Evolutionary conservation across 2,329 filamentous ascomycete genomes (phyloP).

Genomic region (Hypoxylon sp.): DNA sequence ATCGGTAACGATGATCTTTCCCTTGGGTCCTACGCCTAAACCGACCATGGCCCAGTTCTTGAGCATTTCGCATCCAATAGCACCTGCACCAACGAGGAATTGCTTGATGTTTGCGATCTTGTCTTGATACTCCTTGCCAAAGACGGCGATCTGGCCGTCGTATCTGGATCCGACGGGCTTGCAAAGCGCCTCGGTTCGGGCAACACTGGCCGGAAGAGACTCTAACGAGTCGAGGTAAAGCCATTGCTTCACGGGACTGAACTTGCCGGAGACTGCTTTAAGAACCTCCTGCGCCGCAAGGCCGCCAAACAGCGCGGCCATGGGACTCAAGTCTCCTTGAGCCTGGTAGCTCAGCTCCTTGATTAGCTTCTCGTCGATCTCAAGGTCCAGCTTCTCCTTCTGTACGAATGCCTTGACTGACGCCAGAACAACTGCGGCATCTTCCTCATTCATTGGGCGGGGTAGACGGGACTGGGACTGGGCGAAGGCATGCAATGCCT

Average conservation of each 20-base stretch:
- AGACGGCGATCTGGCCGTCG: slow-evolving; percentile 96
- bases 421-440: slow-evolving; percentile 79
- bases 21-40: slow-evolving; percentile 84
- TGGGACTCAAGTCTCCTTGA: slow-evolving; percentile 85
- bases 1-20: slow-evolving; percentile 91
- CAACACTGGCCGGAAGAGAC: slow-evolving; percentile 78
- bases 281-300: slow-evolving; percentile 93
- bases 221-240: slow-evolving; percentile 99
- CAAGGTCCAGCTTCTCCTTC: slow-evolving; percentile 78
- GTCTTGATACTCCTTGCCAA: slow-evolving; percentile 91
- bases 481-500: slow-evolving; percentile 88
- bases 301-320: slow-evolving; percentile 95
- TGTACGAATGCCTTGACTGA: slow-evolving; percentile 77
- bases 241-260: slow-evolving; percentile 94
- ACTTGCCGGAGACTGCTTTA: slow-evolving; percentile 97
- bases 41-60: slow-evolving; percentile 99
- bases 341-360: slow-evolving; percentile 96
- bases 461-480: slow-evolving; percentile 79
- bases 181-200: slow-evolving; percentile 86
- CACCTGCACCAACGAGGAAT: slow-evolving; percentile 94
- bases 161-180: slow-evolving; percentile 86
- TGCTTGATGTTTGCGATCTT: slow-evolving; percentile 90
- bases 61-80: slow-evolving; percentile 98
- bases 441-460: slow-evolving; percentile 81
- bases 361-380: slow-evolving; percentile 91